These are phyloP conservation scores for Mesembryanthemum crystallinum DNA, from an alignment of 148 eudicot species.

Conservation along the genomic window DNA sequence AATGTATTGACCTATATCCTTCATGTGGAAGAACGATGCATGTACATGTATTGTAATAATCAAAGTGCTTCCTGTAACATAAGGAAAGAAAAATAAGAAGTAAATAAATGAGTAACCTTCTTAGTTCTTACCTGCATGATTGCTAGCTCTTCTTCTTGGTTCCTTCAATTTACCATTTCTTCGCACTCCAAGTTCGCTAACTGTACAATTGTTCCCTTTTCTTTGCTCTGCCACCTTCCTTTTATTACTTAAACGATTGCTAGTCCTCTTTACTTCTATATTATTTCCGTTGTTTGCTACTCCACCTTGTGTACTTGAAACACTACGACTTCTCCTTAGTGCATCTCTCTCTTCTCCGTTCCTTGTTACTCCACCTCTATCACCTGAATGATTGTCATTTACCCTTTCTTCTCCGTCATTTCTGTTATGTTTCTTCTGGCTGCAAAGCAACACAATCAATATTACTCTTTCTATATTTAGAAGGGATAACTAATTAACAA, in stretches of 20 bases:
- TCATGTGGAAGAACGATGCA: not conserved
- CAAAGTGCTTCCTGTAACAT: not conserved
- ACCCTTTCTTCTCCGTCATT: conserved; percentile 11
- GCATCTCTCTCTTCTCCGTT: conserved; percentile 11
- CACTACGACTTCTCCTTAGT: not conserved
- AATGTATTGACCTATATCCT: not conserved
- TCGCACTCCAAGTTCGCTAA: conserved; percentile 4
- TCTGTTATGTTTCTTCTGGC: conserved; percentile 22
- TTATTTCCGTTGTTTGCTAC: not conserved
- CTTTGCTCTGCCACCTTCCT: conserved; percentile 3
- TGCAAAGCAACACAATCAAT: conserved; percentile 9
- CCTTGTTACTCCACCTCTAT: not conserved
- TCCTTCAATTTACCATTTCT: conserved; percentile 14
- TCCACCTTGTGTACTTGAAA: conserved; percentile 6
- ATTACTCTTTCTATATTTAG: not conserved
- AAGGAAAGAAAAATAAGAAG: not conserved
- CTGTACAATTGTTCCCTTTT: conserved; percentile 3
- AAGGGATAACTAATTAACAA: not conserved
- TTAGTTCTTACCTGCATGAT: conserved; percentile 23
- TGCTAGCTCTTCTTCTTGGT: conserved; percentile 11
- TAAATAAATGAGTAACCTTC: not conserved
- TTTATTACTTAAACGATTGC: not conserved
- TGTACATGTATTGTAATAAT: too few relatives aligned
- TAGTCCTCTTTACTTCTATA: conserved; percentile 4
- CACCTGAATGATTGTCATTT: conserved; percentile 9